Conservation (phyloP, 23 red algal species). For the Agarophyton chilense region DNA sequence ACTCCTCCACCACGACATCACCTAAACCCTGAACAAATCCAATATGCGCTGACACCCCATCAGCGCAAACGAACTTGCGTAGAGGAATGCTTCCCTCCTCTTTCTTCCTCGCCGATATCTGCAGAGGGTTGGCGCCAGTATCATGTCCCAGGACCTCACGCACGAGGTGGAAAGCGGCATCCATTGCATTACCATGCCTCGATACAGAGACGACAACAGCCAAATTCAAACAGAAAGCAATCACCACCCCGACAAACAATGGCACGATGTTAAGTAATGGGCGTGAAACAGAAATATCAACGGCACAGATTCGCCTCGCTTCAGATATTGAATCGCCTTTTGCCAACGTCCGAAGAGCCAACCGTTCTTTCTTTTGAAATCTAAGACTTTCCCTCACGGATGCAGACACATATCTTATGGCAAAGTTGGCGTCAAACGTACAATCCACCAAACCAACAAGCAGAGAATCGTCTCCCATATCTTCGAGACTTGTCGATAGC, state of each 20-base stretch:
- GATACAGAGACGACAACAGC: neutral
- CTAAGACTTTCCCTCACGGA: neutral
- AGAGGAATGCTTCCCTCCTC: neutral
- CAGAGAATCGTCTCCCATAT: neutral
- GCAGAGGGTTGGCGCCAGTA: conserved; percentile 11
- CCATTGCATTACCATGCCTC: neutral
- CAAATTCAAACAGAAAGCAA: neutral
- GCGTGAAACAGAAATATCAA: neutral
- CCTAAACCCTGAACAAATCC: neutral
- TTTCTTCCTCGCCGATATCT: neutral
- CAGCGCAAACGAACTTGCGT: neutral
- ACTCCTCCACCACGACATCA: neutral
- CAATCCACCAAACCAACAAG: neutral
- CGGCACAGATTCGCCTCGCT: neutral
- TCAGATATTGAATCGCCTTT: neutral
- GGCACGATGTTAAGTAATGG: conserved; percentile 15
- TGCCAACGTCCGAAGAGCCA: neutral
- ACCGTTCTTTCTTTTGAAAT: neutral
- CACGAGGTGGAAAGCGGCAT: conserved; percentile 4
- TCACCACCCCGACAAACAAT: neutral
- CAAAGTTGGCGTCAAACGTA: neutral
- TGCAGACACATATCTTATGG: neutral
- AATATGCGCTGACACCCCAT: neutral
- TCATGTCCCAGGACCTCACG: conserved; percentile 11
- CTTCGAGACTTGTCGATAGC: too few species aligned